These are phyloP conservation scores for Zoysia japonica DNA, from an alignment of 176 grass and related monocot genomes.

Conservation along the genomic window DNA sequence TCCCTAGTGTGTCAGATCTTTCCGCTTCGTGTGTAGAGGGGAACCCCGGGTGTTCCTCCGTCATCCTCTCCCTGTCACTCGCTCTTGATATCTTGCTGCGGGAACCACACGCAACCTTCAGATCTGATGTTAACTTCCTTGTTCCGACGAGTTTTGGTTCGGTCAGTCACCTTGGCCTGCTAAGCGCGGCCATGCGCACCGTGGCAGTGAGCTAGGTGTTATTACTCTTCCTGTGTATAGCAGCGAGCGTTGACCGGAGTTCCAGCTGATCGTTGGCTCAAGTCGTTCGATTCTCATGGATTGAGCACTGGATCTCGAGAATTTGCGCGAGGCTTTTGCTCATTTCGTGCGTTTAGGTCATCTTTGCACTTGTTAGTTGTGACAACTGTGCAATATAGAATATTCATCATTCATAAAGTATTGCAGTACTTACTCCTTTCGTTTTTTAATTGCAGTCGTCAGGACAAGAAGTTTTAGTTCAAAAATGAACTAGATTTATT, in stretches of 20 bases:
- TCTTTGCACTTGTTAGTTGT: neutral
- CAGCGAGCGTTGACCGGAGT: neutral
- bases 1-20: neutral
- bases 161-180: neutral
- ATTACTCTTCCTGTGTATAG: neutral
- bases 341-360: too few species aligned
- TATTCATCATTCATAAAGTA: too few species aligned
- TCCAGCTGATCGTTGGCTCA: neutral
- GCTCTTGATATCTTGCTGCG: neutral
- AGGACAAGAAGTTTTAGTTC: too few species aligned
- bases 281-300: neutral
- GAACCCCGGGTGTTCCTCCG: neutral
- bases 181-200: neutral
- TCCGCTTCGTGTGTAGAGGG: neutral
- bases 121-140: conserved; percentile 11
- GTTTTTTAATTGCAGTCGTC: too few species aligned
- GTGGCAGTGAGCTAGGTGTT: neutral
- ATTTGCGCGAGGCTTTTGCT: neutral
- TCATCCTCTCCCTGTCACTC: neutral
- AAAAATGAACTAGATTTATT: too few species aligned
- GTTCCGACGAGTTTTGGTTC: neutral
- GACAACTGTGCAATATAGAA: neutral
- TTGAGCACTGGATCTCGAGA: conserved; percentile 19
- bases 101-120: neutral
- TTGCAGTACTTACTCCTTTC: too few species aligned